Evolutionary conservation across 306 rosid species (phyloP).

Genomic region (Lablab purpureus): DNA sequence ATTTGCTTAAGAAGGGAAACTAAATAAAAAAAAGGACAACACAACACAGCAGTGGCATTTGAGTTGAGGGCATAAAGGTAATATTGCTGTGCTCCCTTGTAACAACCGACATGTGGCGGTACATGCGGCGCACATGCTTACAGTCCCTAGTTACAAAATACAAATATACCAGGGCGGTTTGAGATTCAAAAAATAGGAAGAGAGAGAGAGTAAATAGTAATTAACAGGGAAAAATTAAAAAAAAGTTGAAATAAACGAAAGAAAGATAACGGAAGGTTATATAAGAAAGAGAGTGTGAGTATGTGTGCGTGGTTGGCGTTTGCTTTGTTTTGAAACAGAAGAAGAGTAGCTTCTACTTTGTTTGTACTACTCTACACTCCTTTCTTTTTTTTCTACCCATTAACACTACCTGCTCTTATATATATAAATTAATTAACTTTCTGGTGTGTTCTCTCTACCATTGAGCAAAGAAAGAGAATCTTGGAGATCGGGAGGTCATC

Average conservation of each 20-base stretch:
- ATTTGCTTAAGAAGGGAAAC: background rate
- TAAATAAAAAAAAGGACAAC: background rate
- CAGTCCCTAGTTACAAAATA: conserved; percentile 25
- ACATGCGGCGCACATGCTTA: conserved; percentile 58
- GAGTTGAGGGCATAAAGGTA: conserved; percentile 40
- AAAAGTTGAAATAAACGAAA: no score
- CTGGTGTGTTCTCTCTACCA: conserved; percentile 7
- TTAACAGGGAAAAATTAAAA: background rate
- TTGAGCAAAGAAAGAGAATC: conserved; percentile 42
- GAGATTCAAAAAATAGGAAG: conserved; percentile 50
- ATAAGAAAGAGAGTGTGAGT: background rate
- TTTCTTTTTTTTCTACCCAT: conserved; percentile 12
- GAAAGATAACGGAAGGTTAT: background rate
- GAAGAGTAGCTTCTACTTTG: conserved; percentile 63
- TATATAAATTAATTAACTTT: conserved; percentile 42
- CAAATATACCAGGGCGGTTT: conserved; percentile 49
- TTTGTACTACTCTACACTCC: conserved; percentile 34
- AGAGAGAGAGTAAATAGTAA: conserved; percentile 7
- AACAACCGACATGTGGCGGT: conserved; percentile 64
- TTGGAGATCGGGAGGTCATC: conserved; percentile 50
- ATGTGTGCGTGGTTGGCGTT: conserved; percentile 12
- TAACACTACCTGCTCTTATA: background rate
- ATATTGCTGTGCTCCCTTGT: background rate
- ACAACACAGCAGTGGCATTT: conserved; percentile 22
- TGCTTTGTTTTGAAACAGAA: conserved; percentile 57